Conservation (phyloP, 495 filamentous ascomycete genomes). For the Penicillium angulare region DNA sequence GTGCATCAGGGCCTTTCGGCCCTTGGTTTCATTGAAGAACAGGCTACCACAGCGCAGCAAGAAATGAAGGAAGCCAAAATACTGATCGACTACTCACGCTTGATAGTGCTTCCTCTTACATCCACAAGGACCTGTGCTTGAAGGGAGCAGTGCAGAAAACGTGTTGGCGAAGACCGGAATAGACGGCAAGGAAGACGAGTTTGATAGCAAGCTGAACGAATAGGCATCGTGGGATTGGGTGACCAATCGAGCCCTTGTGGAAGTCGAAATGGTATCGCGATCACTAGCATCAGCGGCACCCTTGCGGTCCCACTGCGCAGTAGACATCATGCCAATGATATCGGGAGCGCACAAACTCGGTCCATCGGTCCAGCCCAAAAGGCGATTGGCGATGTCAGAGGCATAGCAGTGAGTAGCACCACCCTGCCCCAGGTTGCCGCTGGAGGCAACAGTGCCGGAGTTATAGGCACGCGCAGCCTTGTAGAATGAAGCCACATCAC, state of each 20-base stretch:
- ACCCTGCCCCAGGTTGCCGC: no score
- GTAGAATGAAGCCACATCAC: constrained; percentile 44
- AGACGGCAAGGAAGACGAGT: background rate
- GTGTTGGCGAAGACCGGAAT: background rate
- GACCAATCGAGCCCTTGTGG: background rate
- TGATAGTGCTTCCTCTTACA: background rate
- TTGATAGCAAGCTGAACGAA: background rate
- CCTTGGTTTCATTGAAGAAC: no score
- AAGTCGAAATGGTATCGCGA: background rate
- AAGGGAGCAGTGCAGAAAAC: background rate
- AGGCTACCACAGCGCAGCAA: no score
- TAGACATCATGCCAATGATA: constrained; percentile 5
- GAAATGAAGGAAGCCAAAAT: background rate
- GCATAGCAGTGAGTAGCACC: no score
- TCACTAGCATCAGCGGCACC: no score
- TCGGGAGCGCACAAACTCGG: constrained; percentile 18
- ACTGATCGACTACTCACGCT: background rate
- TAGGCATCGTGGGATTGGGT: background rate
- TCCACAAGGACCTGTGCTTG: background rate
- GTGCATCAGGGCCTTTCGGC: no score
- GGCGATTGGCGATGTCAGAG: constrained; percentile 59
- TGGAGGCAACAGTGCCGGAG: no score
- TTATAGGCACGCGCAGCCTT: constrained; percentile 55
- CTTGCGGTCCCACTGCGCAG: background rate
- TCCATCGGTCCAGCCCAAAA: constrained; percentile 45